Percentiles rank a stretch among this genome's conserved stretches.
phyloP scores from a whole-genome alignment of 2,329 filamentous ascomycete species.

The Fusarium dimerum region DNA sequence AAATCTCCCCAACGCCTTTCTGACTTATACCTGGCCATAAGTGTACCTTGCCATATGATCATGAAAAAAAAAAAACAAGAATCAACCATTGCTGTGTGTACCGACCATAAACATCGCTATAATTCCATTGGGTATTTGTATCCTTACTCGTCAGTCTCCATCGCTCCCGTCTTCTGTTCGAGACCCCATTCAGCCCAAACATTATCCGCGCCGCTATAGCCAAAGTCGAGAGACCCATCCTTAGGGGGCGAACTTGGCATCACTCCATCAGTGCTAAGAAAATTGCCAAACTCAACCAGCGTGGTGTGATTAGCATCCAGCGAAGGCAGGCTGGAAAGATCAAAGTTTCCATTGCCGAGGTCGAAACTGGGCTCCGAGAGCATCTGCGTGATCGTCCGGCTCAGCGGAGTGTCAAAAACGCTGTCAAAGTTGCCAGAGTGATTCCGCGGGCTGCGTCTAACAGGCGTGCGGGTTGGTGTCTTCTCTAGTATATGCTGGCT shows the following conservation, averaged over 20 bases:
- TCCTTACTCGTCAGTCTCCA: constrained; percentile 21
- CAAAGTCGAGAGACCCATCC: constrained; percentile 27
- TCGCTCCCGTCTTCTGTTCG: constrained; percentile 14
- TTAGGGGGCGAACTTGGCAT: constrained; percentile 52
- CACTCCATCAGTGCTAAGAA: constrained; percentile 48
- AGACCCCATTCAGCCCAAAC: constrained; percentile 34
- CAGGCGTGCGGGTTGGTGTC: constrained; percentile 51
- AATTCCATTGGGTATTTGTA: background rate
- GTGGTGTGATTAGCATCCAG: constrained; percentile 38
- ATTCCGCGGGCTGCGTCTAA: constrained; percentile 46
- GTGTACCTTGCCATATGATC: background rate
- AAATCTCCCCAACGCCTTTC: background rate
- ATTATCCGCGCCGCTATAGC: constrained; percentile 32
- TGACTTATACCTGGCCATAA: background rate
- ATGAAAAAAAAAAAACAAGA: background rate
- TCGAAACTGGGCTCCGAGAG: constrained; percentile 57
- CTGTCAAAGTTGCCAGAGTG: constrained; percentile 39
- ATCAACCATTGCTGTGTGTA: background rate
- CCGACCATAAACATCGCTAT: background rate
- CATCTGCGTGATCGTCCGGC: constrained; percentile 63
- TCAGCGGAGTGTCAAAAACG: constrained; percentile 58
- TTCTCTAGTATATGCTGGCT: constrained; percentile 43
- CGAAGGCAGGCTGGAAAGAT: constrained; percentile 42
- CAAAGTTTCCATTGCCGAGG: constrained; percentile 44
- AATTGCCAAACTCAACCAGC: constrained; percentile 48